Base-by-base conservation (phyloP, 2,329 filamentous ascomycete genomes). In the Stemphylium lycopersici region DNA sequence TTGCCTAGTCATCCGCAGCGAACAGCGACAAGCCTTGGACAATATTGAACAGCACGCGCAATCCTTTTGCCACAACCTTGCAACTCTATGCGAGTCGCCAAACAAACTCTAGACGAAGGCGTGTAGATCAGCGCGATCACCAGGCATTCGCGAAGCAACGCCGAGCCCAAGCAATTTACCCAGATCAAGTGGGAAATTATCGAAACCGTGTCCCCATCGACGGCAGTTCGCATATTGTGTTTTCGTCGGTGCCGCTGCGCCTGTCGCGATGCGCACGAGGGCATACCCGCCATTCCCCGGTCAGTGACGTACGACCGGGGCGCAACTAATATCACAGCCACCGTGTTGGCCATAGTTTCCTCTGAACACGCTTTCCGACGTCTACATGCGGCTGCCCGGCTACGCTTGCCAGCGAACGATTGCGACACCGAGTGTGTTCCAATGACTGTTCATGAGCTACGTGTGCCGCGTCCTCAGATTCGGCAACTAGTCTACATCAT, bases 31-130 rank as follows among this genome's bases (percentile, higher is more conserved):
- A 45, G 39, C 38, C 49, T 37, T 55, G 56, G 51, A 33, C 52
- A 45, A 44, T 48, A 32, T 53, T 41, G 43, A 54, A 38, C 48
- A 60, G 60, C 60, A 68, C 56, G 61, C 65, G 65, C 63, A 68
- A 67, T 56, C 49, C 58, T 57, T 63, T 67, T 47, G 63, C 65
- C 63, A 66, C 62, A 46, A 47, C 44, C 37, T 59, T 39, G 33
- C 39, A n/a, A 48, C 44, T 15, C 38, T 50, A 40, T 54, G 52
- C 41, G 18, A 44, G 34, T 43, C 24, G 40, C 45, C 55, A 55
- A 61, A 65, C 62, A 57, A 62, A 55, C 50, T 53, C 53, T n/a
- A 49, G 26, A 40, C 37, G 36, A 46, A 38, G 32, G 36, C 48
- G 59, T 43, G 55, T 51, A 42, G 59, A 63, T 67, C 58, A 54